Conservation (phyloP, 352 stramenopile genomes). For the Phytophthora megakarya region DNA sequence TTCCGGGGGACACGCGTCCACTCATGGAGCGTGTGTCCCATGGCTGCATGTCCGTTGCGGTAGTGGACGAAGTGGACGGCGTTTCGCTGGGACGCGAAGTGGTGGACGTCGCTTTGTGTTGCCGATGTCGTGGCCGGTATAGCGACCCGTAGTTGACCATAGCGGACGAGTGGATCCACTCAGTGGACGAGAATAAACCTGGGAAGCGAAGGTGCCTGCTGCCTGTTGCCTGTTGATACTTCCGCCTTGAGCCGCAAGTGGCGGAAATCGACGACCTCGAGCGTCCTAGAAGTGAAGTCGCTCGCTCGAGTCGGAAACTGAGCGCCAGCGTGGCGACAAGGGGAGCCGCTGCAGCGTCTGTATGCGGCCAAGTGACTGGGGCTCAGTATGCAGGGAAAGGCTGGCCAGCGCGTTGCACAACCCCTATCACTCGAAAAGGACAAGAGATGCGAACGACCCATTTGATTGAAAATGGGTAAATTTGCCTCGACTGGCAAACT, state of each 20-base stretch:
- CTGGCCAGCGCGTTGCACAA: conserved; percentile 23
- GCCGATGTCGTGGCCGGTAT: conserved; percentile 33
- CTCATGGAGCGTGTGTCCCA: conserved; percentile 33
- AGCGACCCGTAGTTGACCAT: conserved; percentile 48
- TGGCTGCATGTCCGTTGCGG: conserved; percentile 13
- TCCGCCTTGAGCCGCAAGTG: too few species aligned
- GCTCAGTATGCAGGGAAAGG: conserved; percentile 29
- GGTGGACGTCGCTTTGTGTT: conserved; percentile 31
- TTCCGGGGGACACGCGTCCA: not conserved
- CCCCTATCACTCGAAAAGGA: conserved; percentile 19
- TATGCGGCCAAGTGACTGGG: conserved; percentile 7
- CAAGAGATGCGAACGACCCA: conserved; percentile 27
- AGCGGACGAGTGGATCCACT: conserved; percentile 24
- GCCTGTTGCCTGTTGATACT: conserved; percentile 4
- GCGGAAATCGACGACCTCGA: not conserved
- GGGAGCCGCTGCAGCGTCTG: conserved; percentile 9
- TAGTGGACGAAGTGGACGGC: conserved; percentile 16
- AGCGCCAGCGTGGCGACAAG: conserved; percentile 27
- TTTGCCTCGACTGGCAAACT: not conserved
- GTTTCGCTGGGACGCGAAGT: conserved; percentile 29
- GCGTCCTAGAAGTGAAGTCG: conserved; percentile 10
- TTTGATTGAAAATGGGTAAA: conserved; percentile 11
- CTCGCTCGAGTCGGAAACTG: conserved; percentile 43
- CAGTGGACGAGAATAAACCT: conserved; percentile 28
- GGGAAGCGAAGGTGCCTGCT: conserved; percentile 5